phyloP scores from a whole-genome alignment of 495 filamentous ascomycete species.

The Umbilicaria muhlenbergii region DNA sequence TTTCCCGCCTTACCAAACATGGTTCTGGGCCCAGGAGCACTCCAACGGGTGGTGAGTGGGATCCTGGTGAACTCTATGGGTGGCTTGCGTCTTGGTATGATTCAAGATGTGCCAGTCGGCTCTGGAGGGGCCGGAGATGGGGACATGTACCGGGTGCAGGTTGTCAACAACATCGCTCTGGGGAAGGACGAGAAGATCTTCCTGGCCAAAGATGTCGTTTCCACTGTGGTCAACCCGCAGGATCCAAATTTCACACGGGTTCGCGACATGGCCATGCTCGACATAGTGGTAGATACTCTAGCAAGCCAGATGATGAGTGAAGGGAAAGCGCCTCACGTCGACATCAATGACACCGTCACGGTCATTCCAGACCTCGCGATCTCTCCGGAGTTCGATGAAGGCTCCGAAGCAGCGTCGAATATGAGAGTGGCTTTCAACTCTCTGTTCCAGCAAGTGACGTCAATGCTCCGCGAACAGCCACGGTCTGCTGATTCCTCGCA shows the following conservation, averaged over 20 bases:
- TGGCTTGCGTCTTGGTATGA: constrained; percentile 63
- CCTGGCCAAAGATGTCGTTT: constrained; percentile 58
- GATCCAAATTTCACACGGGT: constrained; percentile 76
- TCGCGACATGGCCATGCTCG: constrained; percentile 53
- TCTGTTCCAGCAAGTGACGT: constrained; percentile 41
- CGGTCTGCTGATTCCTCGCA: constrained; percentile 15
- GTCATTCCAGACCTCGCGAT: constrained; percentile 12
- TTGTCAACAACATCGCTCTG: constrained; percentile 63
- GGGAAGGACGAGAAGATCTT: constrained; percentile 86
- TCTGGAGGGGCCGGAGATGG: constrained; percentile 18
- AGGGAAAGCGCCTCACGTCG: constrained; percentile 10
- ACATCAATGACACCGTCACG: constrained; percentile 14
- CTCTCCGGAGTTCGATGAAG: constrained; percentile 10
- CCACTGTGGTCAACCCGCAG: constrained; percentile 48
- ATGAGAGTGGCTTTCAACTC: constrained; percentile 37
- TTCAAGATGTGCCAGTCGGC: constrained; percentile 44
- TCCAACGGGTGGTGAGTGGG: constrained; percentile 55
- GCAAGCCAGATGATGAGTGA: constrained; percentile 17
- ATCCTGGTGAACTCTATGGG: constrained; percentile 65
- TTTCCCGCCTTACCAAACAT: constrained; percentile 56
- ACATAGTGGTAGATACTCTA: constrained; percentile 48
- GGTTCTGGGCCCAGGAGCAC: constrained; percentile 29
- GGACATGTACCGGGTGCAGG: constrained; percentile 51
- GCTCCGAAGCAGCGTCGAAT: constrained; percentile 26
- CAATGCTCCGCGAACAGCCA: constrained; percentile 32